Conservation (phyloP, 1,284 basidiomycete species). For the Melampsora allii-populina region DNA sequence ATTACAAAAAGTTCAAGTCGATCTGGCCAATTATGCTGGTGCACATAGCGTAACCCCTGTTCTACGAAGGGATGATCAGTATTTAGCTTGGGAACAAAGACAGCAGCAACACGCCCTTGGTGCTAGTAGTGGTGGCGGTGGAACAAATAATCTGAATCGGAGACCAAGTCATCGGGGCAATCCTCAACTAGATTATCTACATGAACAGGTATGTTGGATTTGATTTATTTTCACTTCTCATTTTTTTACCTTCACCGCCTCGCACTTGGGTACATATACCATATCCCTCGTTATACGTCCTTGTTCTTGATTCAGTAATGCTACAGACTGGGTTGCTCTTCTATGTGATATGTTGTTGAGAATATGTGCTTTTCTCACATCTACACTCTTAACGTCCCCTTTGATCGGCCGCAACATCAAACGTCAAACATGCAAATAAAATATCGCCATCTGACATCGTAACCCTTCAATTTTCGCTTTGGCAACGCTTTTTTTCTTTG, state of each 20-base stretch:
- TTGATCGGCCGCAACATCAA: no score
- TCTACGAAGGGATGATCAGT: constrained; percentile 50
- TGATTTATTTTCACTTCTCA: constrained; percentile 50
- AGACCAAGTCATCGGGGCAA: constrained; percentile 69
- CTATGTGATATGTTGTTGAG: constrained; percentile 68
- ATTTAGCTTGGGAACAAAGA: constrained; percentile 58
- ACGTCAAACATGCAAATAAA: no score
- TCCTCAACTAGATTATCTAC: constrained; percentile 79
- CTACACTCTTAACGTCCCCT: constrained; percentile 82
- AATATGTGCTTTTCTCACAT: constrained; percentile 62
- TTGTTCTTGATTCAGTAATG: constrained; percentile 54
- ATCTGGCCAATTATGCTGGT: constrained; percentile 47
- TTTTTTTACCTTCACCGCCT: constrained; percentile 42
- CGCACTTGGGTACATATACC: no score
- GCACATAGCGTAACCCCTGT: constrained; percentile 48
- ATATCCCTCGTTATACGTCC: constrained; percentile 36
- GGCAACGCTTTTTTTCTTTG: no score
- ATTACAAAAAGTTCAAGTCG: constrained; percentile 57
- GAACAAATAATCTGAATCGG: constrained; percentile 66
- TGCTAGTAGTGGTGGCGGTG: constrained; percentile 63
- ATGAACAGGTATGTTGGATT: constrained; percentile 71
- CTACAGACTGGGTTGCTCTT: constrained; percentile 67
- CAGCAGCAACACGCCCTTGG: constrained; percentile 54
- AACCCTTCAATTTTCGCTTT: no score
- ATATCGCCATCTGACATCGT: no score